Evolutionary conservation across 208 protist species (phyloP).

Genomic region (Trypanosoma theileri): DNA sequence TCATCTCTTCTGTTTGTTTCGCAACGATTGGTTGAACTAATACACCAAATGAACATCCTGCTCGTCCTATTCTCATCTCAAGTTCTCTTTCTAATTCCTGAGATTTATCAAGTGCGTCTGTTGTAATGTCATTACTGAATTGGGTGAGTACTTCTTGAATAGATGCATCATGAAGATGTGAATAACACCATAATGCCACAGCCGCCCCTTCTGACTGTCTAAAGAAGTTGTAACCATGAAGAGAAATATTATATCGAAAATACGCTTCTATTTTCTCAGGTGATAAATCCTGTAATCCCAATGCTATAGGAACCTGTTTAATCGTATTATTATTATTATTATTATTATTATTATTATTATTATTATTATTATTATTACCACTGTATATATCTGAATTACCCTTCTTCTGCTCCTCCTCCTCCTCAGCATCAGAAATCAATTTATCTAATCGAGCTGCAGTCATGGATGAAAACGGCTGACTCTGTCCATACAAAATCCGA

Average conservation of each 20-base stretch:
- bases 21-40: conserved; percentile 63
- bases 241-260: conserved; percentile 65
- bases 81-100: not conserved
- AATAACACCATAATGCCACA: conserved; percentile 51
- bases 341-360: too few species aligned
- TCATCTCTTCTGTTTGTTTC: conserved; percentile 35
- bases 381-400: too few species aligned
- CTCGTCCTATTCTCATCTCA: not conserved
- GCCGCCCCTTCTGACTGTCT: conserved; percentile 59
- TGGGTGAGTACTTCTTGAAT: conserved; percentile 2
- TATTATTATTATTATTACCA: not conserved
- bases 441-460: conserved; percentile 45
- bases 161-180: conserved; percentile 24
- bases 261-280: conserved; percentile 25
- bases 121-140: not conserved
- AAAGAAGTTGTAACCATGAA: conserved; percentile 75
- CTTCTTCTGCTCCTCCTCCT: too few species aligned
- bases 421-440: conserved; percentile 23
- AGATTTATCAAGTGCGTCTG: not conserved
- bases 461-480: conserved; percentile 52
- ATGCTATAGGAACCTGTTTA: not conserved
- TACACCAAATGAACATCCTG: conserved; percentile 54
- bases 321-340: conserved; percentile 1
- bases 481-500: conserved; percentile 54
- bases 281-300: conserved; percentile 15